Percentiles rank a stretch among this genome's conserved stretches.
phyloP scores from a whole-genome alignment of 495 filamentous ascomycete species.

The Talaromyces borbonicus region DNA sequence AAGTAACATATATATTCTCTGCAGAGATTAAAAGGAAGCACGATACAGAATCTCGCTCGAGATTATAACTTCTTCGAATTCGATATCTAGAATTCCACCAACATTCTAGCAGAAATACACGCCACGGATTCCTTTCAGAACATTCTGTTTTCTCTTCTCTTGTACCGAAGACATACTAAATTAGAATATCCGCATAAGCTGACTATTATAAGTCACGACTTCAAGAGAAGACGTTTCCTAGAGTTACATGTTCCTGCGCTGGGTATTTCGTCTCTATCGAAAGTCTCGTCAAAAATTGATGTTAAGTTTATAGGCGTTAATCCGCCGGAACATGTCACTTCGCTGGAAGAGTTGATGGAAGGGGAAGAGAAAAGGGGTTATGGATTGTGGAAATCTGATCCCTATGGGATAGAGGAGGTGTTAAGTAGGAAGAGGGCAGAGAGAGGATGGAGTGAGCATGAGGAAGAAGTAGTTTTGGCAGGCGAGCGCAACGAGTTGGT shows the following conservation, averaged over 20 bases:
- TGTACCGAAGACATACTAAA: constrained; percentile 41
- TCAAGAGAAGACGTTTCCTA: constrained; percentile 60
- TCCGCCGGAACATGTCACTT: constrained; percentile 48
- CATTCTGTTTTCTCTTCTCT: constrained; percentile 56
- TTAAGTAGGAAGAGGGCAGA: constrained; percentile 27
- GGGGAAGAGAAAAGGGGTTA: constrained; percentile 34
- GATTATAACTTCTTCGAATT: constrained; percentile 28
- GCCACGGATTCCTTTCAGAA: constrained; percentile 79
- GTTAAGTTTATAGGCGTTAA: constrained; percentile 51
- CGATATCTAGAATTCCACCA: constrained; percentile 12
- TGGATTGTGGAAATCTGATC: constrained; percentile 34
- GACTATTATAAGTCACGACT: constrained; percentile 64
- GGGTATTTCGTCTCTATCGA: constrained; percentile 21
- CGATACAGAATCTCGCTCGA: constrained; percentile 34
- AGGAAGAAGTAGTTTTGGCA: constrained; percentile 18
- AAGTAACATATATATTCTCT: background rate
- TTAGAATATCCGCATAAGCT: constrained; percentile 29
- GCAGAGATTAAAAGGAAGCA: too few species aligned
- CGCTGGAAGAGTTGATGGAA: constrained; percentile 30
- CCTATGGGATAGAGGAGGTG: constrained; percentile 30
- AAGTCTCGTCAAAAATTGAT: background rate
- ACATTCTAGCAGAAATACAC: constrained; percentile 47
- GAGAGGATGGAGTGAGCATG: constrained; percentile 31
- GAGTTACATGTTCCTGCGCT: constrained; percentile 59
- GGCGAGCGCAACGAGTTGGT: constrained; percentile 22